Percentiles rank a stretch among this genome's conserved stretches.
Conservation (phyloP, 2,329 filamentous ascomycete species). For the Zasmidium cellare region DNA sequence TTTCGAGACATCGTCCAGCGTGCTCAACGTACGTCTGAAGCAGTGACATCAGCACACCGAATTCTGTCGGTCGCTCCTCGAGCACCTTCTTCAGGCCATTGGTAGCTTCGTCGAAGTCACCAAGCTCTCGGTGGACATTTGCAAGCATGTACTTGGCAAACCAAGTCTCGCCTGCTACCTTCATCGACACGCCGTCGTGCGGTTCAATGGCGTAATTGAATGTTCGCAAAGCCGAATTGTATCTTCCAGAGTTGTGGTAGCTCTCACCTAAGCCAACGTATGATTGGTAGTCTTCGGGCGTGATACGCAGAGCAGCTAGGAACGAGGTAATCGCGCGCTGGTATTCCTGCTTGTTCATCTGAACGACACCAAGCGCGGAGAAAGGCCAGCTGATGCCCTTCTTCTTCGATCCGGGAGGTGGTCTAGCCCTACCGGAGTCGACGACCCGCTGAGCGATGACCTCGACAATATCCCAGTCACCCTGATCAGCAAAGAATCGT, state of each 20-base stretch:
- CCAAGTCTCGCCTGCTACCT: constrained; percentile 72
- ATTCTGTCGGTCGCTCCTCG: constrained; percentile 66
- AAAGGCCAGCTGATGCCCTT: constrained; percentile 96
- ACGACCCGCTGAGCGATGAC: constrained; percentile 86
- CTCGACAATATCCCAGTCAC: constrained; percentile 96
- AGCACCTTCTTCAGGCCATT: constrained; percentile 74
- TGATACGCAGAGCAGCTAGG: constrained; percentile 80
- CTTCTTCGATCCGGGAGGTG: constrained; percentile 87
- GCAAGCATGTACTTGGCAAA: constrained; percentile 96
- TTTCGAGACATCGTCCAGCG: constrained; percentile 73
- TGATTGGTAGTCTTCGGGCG: constrained; percentile 85
- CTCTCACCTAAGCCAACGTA: constrained; percentile 97
- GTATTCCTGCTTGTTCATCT: constrained; percentile 92
- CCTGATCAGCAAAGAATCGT: constrained; percentile 79
- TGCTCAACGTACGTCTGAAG: constrained; percentile 86
- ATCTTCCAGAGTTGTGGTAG: constrained; percentile 90
- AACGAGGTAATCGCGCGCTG: constrained; percentile 87
- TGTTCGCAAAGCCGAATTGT: constrained; percentile 90
- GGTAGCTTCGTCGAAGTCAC: constrained; percentile 84
- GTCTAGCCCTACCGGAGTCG: constrained; percentile 89
- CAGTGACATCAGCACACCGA: constrained; percentile 83
- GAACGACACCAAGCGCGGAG: constrained; percentile 87
- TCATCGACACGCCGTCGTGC: constrained; percentile 59
- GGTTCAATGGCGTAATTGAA: constrained; percentile 81
- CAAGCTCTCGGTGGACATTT: constrained; percentile 88